Evolutionary conservation across 139 green algal genomes (phyloP).

Genomic region (Eudorina sp.): DNA sequence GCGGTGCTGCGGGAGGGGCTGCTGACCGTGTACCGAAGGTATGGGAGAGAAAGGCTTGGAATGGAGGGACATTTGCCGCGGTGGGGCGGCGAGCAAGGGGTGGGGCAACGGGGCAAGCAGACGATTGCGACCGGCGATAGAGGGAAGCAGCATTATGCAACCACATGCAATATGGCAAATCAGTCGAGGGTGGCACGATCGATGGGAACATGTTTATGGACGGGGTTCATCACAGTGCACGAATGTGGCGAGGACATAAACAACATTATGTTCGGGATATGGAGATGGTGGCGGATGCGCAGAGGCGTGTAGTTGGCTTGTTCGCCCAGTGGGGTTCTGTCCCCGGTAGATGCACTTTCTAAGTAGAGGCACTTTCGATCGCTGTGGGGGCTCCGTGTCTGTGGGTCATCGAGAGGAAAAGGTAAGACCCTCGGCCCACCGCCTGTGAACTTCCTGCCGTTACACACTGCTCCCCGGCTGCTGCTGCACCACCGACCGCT

Average conservation of each 20-base stretch:
- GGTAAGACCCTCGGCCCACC: not conserved
- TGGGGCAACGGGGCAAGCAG: not conserved
- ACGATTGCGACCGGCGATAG: not conserved
- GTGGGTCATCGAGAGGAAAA: not conserved
- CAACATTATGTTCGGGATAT: no score
- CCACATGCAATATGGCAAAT: not conserved
- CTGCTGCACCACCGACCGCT: not conserved
- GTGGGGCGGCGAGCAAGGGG: no score
- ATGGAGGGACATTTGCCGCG: no score
- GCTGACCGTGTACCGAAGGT: conserved; percentile 32
- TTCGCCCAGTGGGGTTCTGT: not conserved
- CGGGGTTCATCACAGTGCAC: no score
- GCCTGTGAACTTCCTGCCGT: not conserved
- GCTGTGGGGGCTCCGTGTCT: not conserved
- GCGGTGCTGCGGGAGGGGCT: conserved; percentile 29
- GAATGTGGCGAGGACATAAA: no score
- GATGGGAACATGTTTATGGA: no score
- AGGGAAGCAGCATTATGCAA: not conserved
- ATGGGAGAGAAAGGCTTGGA: not conserved
- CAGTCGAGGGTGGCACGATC: no score
- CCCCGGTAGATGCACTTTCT: not conserved
- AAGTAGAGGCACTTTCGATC: not conserved
- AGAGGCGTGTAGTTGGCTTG: no score
- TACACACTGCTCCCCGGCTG: not conserved
- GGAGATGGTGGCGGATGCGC: no score